Conservation (phyloP, 176 grass and related monocot genomes). For the Themeda triandra region DNA sequence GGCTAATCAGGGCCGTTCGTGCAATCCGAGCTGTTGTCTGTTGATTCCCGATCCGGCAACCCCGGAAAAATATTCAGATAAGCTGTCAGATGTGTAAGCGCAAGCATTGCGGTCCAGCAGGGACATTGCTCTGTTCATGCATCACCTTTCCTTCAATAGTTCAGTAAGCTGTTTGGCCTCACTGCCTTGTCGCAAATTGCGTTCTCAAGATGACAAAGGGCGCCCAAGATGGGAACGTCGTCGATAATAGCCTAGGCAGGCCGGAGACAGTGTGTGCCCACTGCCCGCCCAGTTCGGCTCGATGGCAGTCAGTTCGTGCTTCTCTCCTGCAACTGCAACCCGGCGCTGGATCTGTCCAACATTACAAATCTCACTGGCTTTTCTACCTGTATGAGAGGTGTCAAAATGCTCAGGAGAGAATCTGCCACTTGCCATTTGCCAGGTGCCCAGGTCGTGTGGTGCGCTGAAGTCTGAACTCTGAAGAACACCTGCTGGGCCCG, state of each 20-base stretch:
- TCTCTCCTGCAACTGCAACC: background rate
- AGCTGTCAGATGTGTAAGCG: background rate
- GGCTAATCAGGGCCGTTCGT: background rate
- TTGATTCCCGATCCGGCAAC: background rate
- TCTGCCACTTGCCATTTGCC: background rate
- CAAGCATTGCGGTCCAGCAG: background rate
- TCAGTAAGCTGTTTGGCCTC: background rate
- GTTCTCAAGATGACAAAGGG: too few species aligned
- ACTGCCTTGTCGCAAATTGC: background rate
- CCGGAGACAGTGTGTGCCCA: background rate
- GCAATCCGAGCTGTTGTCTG: too few species aligned
- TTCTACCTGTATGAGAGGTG: background rate
- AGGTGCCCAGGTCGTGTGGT: background rate
- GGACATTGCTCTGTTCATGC: background rate
- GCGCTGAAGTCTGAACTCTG: background rate
- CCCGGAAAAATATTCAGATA: background rate
- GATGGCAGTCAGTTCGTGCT: background rate
- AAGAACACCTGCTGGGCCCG: background rate
- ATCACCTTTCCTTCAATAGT: background rate
- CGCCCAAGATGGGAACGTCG: background rate
- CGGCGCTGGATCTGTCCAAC: background rate
- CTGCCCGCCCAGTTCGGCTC: background rate
- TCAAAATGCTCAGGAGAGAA: too few species aligned
- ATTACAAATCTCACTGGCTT: too few species aligned
- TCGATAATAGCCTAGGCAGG: background rate